Evolutionary conservation across 1,284 basidiomycete genomes (phyloP).

Genomic region (Trametes hirsuta): DNA sequence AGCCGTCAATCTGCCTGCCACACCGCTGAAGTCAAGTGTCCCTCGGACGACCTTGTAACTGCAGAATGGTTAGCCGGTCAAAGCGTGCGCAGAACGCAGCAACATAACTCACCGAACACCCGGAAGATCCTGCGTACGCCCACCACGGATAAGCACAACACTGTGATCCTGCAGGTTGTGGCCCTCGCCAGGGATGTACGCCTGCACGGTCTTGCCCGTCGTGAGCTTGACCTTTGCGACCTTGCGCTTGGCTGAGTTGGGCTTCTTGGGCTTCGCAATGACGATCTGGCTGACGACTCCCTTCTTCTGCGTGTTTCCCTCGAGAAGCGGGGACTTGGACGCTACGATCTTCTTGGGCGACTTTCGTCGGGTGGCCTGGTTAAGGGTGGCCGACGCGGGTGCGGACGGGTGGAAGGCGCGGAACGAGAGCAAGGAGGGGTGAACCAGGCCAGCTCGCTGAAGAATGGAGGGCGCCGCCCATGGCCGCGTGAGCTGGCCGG

Average conservation of each 20-base stretch:
- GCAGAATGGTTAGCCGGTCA: conserved; percentile 3
- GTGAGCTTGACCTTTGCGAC: conserved; percentile 93
- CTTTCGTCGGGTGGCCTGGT: conserved; percentile 75
- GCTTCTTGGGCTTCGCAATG: conserved; percentile 93
- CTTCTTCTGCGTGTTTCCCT: conserved; percentile 83
- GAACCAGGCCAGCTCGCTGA: conserved; percentile 13
- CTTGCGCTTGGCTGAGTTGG: conserved; percentile 98
- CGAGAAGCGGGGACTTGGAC: conserved; percentile 78
- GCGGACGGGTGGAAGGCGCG: conserved; percentile 72
- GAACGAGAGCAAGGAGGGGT: conserved; percentile 19
- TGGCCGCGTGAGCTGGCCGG: conserved; percentile 31
- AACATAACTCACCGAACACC: conserved; percentile 80
- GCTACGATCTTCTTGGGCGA: conserved; percentile 54
- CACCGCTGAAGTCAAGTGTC: conserved; percentile 89
- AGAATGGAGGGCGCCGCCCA: conserved; percentile 18
- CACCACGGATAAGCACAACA: conserved; percentile 93
- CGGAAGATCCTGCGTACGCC: conserved; percentile 95
- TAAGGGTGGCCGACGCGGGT: conserved; percentile 68
- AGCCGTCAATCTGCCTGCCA: conserved; percentile 80
- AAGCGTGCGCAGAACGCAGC: neutral
- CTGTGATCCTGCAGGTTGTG: conserved; percentile 98
- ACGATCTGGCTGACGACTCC: conserved; percentile 88
- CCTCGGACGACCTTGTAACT: conserved; percentile 98
- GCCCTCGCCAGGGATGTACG: conserved; percentile 97
- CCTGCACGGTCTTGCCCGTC: conserved; percentile 88